Base-by-base conservation (phyloP, 1,284 basidiomycete species). In the Amylostereum areolatum region DNA sequence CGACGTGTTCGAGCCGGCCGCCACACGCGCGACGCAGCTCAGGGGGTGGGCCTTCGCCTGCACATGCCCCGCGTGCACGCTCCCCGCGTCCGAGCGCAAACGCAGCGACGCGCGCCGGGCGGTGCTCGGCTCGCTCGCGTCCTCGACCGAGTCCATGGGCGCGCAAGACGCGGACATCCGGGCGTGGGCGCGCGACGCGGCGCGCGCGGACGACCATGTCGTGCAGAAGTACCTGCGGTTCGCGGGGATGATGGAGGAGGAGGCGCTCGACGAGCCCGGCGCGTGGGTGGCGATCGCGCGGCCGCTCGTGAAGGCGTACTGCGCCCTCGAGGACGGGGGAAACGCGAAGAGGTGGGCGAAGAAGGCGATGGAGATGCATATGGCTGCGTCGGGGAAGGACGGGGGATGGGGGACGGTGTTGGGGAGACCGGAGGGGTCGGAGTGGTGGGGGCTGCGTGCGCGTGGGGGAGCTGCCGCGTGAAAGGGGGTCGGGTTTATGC, bases 381-480 rank as follows among this genome's bases (percentile, higher is more conserved):
- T 43, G 25, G 50, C 42, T 10, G 33, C 34, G 29, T 48, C 30
- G 8, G 50, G 52, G 10, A 45, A 35, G 18, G 51, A 52, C 30
- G 46, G 52, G 11, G 50, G 52, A 46, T 52, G 52, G 51, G 46
- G 39, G 9, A 43, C 18, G 9, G 44, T 53, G 28, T 35, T 37
- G 2, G 40, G 29, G 32, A 30, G 42, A 24, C 49, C 49, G 10
- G 50, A 51, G 27, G 50, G 43, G 25, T 51, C 48, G 5, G 48
- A 18, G 30, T 52, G 43, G 49, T 51, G 37, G 49, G 43, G 49
- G 24, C 11, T 11, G 32, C 42, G 37, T 18, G 18, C 18, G 18
- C 18, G 18, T 1, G 18, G 18, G 18, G 18, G 18, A 18, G 18
- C 18, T 18, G 18, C 18, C 18, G 18, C 18, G 18, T 18, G 18